phyloP scores from a whole-genome alignment of 495 filamentous ascomycete species.

The Hypoxylon crocopeplum region DNA sequence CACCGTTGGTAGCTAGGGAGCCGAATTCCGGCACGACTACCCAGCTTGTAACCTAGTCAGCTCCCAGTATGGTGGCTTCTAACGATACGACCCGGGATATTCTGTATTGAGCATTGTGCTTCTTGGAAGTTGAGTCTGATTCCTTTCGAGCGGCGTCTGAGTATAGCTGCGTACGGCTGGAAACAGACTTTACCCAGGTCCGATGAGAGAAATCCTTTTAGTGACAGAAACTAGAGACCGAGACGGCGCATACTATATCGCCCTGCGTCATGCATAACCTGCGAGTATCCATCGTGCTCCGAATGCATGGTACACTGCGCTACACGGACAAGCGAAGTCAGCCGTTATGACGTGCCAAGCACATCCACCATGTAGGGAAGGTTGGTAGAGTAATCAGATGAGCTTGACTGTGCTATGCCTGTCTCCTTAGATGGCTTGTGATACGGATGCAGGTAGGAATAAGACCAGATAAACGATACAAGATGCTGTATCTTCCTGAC shows the following conservation, averaged over 20 bases:
- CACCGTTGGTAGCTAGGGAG: slow-evolving; percentile 20
- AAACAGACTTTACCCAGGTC: not conserved
- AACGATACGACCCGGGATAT: slow-evolving; percentile 8
- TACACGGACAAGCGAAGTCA: slow-evolving; percentile 14
- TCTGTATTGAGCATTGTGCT: not conserved
- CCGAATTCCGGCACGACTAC: slow-evolving; percentile 31
- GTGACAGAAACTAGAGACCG: not conserved
- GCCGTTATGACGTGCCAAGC: slow-evolving; percentile 26
- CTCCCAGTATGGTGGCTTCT: slow-evolving; percentile 5
- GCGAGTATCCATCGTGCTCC: slow-evolving; percentile 5
- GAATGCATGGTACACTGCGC: slow-evolving; percentile 16
- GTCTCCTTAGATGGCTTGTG: no score
- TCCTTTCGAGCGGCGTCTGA: no score
- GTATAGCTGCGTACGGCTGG: not conserved
- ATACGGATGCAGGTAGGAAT: no score
- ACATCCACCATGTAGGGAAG: slow-evolving; percentile 15
- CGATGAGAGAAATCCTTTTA: not conserved
- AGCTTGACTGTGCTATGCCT: slow-evolving; percentile 17
- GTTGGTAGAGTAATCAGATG: slow-evolving; percentile 24
- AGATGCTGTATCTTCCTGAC: not conserved
- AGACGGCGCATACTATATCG: not conserved
- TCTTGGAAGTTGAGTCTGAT: slow-evolving; percentile 1
- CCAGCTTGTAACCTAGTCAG: slow-evolving; percentile 22
- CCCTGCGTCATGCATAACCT: slow-evolving; percentile 11
- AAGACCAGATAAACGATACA: no score